Base-by-base conservation (phyloP, 495 filamentous ascomycete species). In the Podospora bellae-mahoneyi region DNA sequence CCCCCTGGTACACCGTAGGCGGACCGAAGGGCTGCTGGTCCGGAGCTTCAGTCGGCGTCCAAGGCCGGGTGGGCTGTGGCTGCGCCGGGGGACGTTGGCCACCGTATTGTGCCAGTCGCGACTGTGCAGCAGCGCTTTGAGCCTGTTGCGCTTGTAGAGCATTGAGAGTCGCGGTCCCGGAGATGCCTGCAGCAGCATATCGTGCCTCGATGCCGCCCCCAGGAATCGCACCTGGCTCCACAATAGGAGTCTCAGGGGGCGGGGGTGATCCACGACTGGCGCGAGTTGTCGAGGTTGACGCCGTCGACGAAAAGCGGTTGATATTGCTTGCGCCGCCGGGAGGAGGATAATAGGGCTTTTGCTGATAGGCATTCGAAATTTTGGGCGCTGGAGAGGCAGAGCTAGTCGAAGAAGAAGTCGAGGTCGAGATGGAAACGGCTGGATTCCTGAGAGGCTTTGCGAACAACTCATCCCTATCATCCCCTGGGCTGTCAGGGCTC, bases 31-130 rank as follows among this genome's bases (percentile, higher is more conserved):
- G 94, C 66, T 93, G 88, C 66, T 88, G 90, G 5, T 91, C 95
- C 2, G 95, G 94, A 64, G 89, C 84, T 75, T 99, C 95, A 30
- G 95, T 98, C 1, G 95, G 95, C 19, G 96, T 99, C 95, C 95
- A 99, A 60, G 93, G 93, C 64, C 94, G 85, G 54, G 85, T 83
- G 10, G 87, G 82, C 64, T 83, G 83, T 54, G 76, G 69, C 65
- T 84, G 84, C 0, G 68, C 66, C 6, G 64, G 61, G 5, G 65
- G 69, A n/a, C 69, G 75, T 27, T 79, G 77, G 54, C 77, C 73
- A 28, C 84, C 83, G 80, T 97, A 96, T 64, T 93, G 91, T 27
- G 89, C 86, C 64, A 88, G 75, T 59, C 93, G 84, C 74, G 92
- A 90, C 68, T 91, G 85, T 2, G 92, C 92, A 2, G 92, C 91